phyloP scores from a whole-genome alignment of 805 yeast species.

The Hanseniaspora pseudoguilliermondii region DNA sequence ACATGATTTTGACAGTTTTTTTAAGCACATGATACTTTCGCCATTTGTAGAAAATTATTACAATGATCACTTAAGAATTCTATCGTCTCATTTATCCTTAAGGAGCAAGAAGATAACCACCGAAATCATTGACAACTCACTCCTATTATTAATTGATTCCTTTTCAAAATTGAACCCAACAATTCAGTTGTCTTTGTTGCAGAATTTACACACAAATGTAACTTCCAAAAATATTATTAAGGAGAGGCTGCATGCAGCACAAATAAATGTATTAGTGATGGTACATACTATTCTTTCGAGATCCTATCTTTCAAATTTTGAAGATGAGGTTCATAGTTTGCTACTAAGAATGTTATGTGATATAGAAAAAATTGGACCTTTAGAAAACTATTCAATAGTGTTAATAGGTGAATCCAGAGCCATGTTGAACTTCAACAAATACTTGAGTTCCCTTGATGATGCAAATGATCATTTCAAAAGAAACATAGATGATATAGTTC shows the following conservation, averaged over 20 bases:
- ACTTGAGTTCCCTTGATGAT: no score
- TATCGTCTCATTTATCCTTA: conserved; percentile 15
- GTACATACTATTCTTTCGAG: conserved; percentile 35
- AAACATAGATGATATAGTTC: background rate
- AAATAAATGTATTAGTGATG: conserved; percentile 52
- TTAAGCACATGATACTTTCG: conserved; percentile 17
- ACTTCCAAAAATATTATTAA: conserved; percentile 30
- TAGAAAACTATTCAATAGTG: background rate
- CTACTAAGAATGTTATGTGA: background rate
- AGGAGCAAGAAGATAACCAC: conserved; percentile 5
- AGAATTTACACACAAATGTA: conserved; percentile 51
- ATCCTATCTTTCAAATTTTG: background rate
- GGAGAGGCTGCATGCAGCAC: conserved; percentile 36
- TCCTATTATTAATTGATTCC: conserved; percentile 44
- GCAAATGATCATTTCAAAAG: background rate
- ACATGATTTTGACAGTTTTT: conserved; percentile 27
- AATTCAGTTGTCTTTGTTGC: conserved; percentile 79
- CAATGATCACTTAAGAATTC: conserved; percentile 31
- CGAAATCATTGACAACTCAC: conserved; percentile 1
- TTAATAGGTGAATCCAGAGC: background rate
- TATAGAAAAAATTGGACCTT: background rate
- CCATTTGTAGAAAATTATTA: conserved; percentile 33
- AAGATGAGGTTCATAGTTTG: background rate
- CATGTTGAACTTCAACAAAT: background rate
- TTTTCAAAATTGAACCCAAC: conserved; percentile 63